A percentile compares a stretch with the other conserved stretches of the same genome.
Conservation (phyloP, 176 grass and related monocot species). For the Coix lacrymajobi region DNA sequence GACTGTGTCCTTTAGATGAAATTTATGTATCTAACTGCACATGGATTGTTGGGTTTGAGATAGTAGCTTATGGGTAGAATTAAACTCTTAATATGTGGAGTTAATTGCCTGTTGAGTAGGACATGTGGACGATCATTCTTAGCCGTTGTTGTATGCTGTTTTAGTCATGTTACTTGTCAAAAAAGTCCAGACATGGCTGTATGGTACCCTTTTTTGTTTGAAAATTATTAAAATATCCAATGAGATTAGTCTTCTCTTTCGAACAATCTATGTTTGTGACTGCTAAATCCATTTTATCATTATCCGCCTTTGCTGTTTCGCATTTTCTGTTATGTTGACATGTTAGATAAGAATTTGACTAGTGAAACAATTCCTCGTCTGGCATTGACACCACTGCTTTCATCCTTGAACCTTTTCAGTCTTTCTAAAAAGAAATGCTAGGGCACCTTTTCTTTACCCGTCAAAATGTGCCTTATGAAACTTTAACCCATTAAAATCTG, state of each 20-base stretch:
- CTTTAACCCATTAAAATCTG: neutral
- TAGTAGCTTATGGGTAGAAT: neutral
- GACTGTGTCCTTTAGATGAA: neutral
- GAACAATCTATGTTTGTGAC: no score
- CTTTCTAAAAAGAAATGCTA: neutral
- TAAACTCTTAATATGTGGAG: neutral
- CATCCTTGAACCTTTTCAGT: neutral
- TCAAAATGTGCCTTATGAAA: neutral
- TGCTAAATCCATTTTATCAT: no score
- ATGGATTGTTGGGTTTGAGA: neutral
- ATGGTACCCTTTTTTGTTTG: neutral
- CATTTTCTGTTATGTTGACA: neutral
- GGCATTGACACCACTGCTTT: neutral
- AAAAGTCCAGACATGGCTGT: neutral
- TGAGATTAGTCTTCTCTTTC: neutral
- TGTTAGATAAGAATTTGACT: neutral
- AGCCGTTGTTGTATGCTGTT: neutral
- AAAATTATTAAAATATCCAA: neutral
- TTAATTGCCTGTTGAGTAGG: neutral
- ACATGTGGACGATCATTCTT: neutral
- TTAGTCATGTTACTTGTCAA: neutral
- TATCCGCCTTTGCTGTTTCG: neutral
- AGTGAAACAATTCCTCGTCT: neutral
- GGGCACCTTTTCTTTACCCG: neutral
- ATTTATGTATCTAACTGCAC: neutral